Evolutionary conservation across 371 early-diverging fungal genomes (phyloP), one percentile per base, ranked within the genome.

Genomic region (Actinomortierella wolfii): DNA sequence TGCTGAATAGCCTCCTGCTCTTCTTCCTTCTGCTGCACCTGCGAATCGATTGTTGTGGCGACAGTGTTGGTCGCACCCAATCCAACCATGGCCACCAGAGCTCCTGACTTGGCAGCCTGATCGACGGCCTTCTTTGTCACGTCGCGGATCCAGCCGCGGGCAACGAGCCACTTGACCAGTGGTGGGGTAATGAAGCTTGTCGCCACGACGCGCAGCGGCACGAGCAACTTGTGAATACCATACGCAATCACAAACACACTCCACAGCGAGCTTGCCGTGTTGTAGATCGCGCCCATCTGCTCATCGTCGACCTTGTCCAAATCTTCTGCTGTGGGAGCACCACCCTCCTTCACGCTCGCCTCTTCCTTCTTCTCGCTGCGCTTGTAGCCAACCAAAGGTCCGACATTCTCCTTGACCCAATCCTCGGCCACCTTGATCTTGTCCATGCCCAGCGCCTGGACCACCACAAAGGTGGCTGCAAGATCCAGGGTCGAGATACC

Each of bases 171-270:
- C 64, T 56, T 71, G 42, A 76, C 77, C 57, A 80, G 48, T 0
- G 78, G 64, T 1, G 80, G 80, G 0, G 80, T 80, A 17, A 78
- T 49, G 51, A 68, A 62, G 21, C 75, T 69, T 0, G 80, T 80
- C 2, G 78, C 64, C 23, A 76, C 76, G n/a, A 80, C 70, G 23
- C 80, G 59, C 18, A 78, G 24, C 0, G 80, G 80, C 18, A 80
- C 65, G 63, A 78, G 49, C 13, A 80, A 60, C 54, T 80, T 78
- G 56, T 80, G 80, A 34, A 80, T 74, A 7, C 78, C 74, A 51
- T 80, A 80, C 0, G 80, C 78, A 56, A 80, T 76, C 44, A 77
- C 66, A 60, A 80, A 78, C 24, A 75, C 78, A 48, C 76, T 69
- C 63, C 69, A 69, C 26, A 71, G 52, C 18, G 76, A 68, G 1